Evolutionary conservation across 1,284 basidiomycete genomes (phyloP).

Genomic region (Phellopilus nigrolimitatus): DNA sequence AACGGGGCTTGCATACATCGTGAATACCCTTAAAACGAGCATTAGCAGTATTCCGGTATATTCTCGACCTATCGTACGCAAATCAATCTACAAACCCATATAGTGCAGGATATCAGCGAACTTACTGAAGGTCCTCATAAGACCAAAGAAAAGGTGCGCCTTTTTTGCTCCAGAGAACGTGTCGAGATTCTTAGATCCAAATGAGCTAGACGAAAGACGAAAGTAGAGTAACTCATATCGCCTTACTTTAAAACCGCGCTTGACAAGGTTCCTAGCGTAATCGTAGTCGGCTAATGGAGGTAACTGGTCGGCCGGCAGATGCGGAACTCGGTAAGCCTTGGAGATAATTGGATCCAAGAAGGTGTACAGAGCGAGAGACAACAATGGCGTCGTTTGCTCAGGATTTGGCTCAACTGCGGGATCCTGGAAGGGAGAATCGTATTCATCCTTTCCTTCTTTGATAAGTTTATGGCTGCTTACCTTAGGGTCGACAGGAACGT

Average conservation of each 20-base stretch:
- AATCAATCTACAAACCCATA: neutral
- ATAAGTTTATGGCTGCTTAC: conserved; percentile 32
- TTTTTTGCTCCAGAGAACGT: conserved; percentile 30
- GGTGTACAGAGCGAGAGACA: conserved; percentile 51
- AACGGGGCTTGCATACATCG: conserved; percentile 37
- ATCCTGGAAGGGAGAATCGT: conserved; percentile 31
- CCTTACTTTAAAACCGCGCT: conserved; percentile 36
- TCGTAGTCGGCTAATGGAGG: conserved; percentile 62
- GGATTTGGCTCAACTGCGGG: conserved; percentile 46
- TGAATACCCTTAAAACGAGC: conserved; percentile 21
- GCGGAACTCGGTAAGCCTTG: conserved; percentile 37
- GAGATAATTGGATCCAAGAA: conserved; percentile 55
- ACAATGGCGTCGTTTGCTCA: conserved; percentile 60
- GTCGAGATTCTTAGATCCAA: conserved; percentile 39
- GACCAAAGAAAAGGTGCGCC: conserved; percentile 31
- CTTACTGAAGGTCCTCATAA: conserved; percentile 27
- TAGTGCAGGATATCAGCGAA: too few species aligned
- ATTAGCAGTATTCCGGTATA: conserved; percentile 19
- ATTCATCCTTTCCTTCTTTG: conserved; percentile 32
- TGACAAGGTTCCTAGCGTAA: conserved; percentile 32
- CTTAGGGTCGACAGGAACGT: conserved; percentile 39
- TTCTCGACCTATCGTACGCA: conserved; percentile 16
- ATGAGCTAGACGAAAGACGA: neutral
- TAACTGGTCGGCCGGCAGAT: conserved; percentile 41
- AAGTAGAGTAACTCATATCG: neutral